Base-by-base conservation (phyloP, 805 yeast genomes). In the Wickerhamomyces chambardii region DNA sequence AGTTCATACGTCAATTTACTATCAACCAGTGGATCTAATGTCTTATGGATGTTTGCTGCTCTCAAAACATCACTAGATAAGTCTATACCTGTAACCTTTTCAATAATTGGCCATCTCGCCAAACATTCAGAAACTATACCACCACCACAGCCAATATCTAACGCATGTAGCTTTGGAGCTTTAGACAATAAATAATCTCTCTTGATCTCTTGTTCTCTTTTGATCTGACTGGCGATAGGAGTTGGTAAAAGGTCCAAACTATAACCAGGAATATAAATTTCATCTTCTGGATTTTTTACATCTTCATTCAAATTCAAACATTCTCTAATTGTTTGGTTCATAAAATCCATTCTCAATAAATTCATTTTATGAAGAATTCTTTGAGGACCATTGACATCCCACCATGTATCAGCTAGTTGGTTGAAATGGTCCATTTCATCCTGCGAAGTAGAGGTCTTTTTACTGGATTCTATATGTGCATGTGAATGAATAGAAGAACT, bases 91-190 rank as follows among this genome's bases (percentile, higher is more conserved):
- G 63, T 67, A 5, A 92, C 96, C 2, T 62, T 52, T 10, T 65
- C 53, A 4, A 85, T 74, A 39, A 71, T 70, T 5, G 71, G 70
- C 46, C 84, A 59, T 44, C 99, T 65, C 0, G 95, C 96, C 51
- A 92, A 57, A 0, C 90, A 78, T 53, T 92, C 99, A 5, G 89
- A 65, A 15, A 92, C 61, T 18, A 92, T 78, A 0, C 98, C 99
- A n/a, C 98, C 99, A 15, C 99, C 99, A 56, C 98, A 92, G 1
- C 99, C 99, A 35, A 92, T 77, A 53, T 92, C 99, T 37, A 92
- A 61, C 1, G 78, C 87, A 14, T 57, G 55, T 35, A 76, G 61
- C 31, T 68, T 59, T 7, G 36, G 40, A 5, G 33, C 28, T 6
- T 42, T 40, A 3, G 33, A 29, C n/a, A 45, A 24, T 36, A 69